Evolutionary conservation across 352 stramenopile genomes (phyloP), one percentile per base, ranked within the genome.

Genomic region (Blastocystis sp.): DNA sequence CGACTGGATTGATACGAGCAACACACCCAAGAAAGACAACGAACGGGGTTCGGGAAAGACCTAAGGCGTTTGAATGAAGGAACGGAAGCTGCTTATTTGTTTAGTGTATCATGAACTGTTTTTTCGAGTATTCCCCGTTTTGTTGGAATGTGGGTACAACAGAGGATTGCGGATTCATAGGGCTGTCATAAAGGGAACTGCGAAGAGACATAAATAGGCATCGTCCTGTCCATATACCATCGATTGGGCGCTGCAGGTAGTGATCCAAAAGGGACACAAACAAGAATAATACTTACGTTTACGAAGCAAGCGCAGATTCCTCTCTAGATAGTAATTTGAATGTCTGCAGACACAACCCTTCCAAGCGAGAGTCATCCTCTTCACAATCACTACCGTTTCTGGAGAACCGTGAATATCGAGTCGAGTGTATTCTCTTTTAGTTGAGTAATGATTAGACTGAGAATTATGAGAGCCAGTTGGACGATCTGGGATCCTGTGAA

Each of bases 1-100:
- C 49, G 67, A 78, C 9, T 78, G 67, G 67, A 78, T 78, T 61
- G 67, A 78, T 38, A 78, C 36, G 67, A 78, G 21, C 27, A 78
- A 51, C n/a, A 78, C 67, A 24, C 67, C 67, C 16, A 78, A 78
- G 48, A 78, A 78, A 27, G 67, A 78, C 34, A 32, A 78, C 3
- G 61, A 73, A 16, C 29, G 32, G 57, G 32, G 32, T 34, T 18
- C 24, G 21, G 57, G 57, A 36, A 67, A 42, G 57, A 8, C n/a
- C 14, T 42, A 24, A 42, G 24, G 27, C n/a, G 57, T 18, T 67
- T 34, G 24, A 67, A 14, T 38, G 14, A 8, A 53, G 44, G 18
- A 18, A 21, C 9, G 9, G 44, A 8, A 67, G 14, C n/a, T 2
- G 21, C 14, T 44, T 34, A 18, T 67, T 38, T 14, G 29, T 42